A percentile compares a stretch with the other conserved stretches of the same genome.
These are phyloP conservation scores for Colletotrichum tropicicola DNA, from an alignment of 2,329 filamentous ascomycete genomes.

Conservation along the genomic window DNA sequence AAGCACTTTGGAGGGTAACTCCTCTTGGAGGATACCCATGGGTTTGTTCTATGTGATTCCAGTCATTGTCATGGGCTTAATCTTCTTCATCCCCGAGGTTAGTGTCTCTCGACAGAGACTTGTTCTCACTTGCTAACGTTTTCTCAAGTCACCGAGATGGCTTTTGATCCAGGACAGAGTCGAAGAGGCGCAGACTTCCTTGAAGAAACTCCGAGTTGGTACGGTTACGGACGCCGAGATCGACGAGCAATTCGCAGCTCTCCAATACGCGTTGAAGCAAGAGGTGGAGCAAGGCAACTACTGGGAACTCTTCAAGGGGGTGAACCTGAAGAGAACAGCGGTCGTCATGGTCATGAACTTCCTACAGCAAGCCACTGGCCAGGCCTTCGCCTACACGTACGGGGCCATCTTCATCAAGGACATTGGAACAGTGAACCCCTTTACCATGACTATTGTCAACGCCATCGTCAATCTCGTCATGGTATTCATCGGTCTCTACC, in stretches of 20 bases:
- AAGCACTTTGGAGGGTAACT: slow-evolving; percentile 37
- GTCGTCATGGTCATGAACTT: slow-evolving; percentile 35
- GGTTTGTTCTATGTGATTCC: slow-evolving; percentile 45
- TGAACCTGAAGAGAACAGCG: slow-evolving; percentile 36
- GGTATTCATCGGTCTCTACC: slow-evolving; percentile 9
- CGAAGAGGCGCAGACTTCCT: slow-evolving; percentile 38
- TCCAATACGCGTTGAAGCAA: slow-evolving; percentile 12
- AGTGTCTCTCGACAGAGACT: not conserved
- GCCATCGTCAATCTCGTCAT: slow-evolving; percentile 12
- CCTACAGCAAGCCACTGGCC: slow-evolving; percentile 33
- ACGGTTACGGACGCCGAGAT: slow-evolving; percentile 36
- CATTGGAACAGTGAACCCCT: slow-evolving; percentile 40
- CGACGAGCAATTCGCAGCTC: slow-evolving; percentile 31
- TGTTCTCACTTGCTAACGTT: not conserved
- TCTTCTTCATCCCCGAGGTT: slow-evolving; percentile 41
- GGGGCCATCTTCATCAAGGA: slow-evolving; percentile 39
- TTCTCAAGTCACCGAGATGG: slow-evolving; percentile 38
- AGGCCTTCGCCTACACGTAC: slow-evolving; percentile 32
- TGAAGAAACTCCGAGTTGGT: slow-evolving; percentile 36
- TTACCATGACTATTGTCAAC: slow-evolving; percentile 34
- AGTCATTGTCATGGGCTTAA: slow-evolving; percentile 35
- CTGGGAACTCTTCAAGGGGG: slow-evolving; percentile 38
- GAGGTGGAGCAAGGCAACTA: slow-evolving; percentile 24
- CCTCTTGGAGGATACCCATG: slow-evolving; percentile 44
- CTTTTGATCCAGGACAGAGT: slow-evolving; percentile 36